Evolutionary conservation across 108 stramenopile species (phyloP), one percentile per base, ranked within the genome.

Genomic region (Cylindrotheca closterium): DNA sequence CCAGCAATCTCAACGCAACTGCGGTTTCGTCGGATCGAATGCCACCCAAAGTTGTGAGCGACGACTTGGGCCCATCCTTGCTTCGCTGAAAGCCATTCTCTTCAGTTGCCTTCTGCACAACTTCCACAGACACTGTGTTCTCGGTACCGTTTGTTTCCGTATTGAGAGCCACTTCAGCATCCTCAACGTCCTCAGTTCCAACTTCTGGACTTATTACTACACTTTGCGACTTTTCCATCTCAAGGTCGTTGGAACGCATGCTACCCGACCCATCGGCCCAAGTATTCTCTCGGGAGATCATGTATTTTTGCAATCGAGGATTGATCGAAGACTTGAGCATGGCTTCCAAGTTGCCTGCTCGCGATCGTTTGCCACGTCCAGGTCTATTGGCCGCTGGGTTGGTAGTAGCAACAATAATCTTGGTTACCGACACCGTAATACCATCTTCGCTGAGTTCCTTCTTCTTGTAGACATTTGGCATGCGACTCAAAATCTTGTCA

Each of bases 281-380:
- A 25, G 32, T 29, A 28, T 54, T 51, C 32, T 77, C 65, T 37
- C 53, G 47, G 25, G 66, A 66, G 12, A 63, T 26, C 84, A 85
- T 85, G 42, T 67, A 51, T 15, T 47, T 21, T 30, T 70, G 69
- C 28, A 85, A 54, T 15, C 47, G 30, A 3, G 77, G 80, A 66
- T 81, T 52, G 24, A 85, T 61, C 0, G 77, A 78, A 1, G 74
- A 46, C 45, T 77, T 75, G 24, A 85, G 32, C 37, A 79, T 8
- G n/a, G 78, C 79, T 55, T 85, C 80, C 21, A 85, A 30, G 31
- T 58, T 74, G 8, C 67, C 77, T 5, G 70, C 55, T 4, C 67
- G 47, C 2, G 78, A 63, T 33, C 77, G 63, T 61, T 76, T 77
- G 31, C 77, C 77, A 5, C 72, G 48, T 10, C 56, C 71, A 15